phyloP scores from a whole-genome alignment of 768 basidiomycete genomes.

The Hebeloma cylindrosporum region DNA sequence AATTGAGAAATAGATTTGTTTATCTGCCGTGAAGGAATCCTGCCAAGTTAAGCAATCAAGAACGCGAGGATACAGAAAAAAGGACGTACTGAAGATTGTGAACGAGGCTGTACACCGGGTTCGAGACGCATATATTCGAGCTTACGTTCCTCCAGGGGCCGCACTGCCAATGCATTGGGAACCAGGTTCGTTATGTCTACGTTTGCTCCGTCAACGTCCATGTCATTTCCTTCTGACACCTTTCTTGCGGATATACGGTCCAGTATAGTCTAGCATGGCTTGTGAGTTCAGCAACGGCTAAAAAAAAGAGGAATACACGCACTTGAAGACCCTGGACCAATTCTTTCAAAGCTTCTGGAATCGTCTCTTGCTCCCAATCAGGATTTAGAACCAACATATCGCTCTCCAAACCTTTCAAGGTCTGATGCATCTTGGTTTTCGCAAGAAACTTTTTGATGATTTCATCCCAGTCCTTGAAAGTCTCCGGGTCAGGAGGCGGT shows the following conservation, averaged over 20 bases:
- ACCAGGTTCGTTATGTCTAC: slow-evolving; percentile 9
- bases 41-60: slow-evolving; percentile 12
- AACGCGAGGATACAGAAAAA: background rate
- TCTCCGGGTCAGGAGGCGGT: slow-evolving; percentile 35
- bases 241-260: slow-evolving; percentile 21
- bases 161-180: slow-evolving; percentile 6
- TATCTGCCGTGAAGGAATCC: slow-evolving; percentile 38
- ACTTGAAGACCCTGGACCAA: slow-evolving; percentile 54
- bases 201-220: slow-evolving; percentile 13
- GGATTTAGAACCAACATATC: slow-evolving; percentile 72
- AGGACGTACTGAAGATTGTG: slow-evolving; percentile 58
- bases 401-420: slow-evolving; percentile 61
- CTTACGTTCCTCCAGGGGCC: slow-evolving; percentile 65
- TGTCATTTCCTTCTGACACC: slow-evolving; percentile 11
- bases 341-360: slow-evolving; percentile 55
- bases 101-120: slow-evolving; percentile 45
- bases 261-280: slow-evolving; percentile 16
- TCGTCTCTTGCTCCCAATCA: slow-evolving; percentile 59
- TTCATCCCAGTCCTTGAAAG: slow-evolving; percentile 62
- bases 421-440: slow-evolving; percentile 55
- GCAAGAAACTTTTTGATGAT: slow-evolving; percentile 53
- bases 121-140: slow-evolving; percentile 56
- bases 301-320: slow-evolving; percentile 19
- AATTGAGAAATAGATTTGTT: slow-evolving; percentile 73
- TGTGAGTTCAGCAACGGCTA: slow-evolving; percentile 10